Base-by-base conservation (phyloP, 2,329 filamentous ascomycete species). In the Alternaria sp. region DNA sequence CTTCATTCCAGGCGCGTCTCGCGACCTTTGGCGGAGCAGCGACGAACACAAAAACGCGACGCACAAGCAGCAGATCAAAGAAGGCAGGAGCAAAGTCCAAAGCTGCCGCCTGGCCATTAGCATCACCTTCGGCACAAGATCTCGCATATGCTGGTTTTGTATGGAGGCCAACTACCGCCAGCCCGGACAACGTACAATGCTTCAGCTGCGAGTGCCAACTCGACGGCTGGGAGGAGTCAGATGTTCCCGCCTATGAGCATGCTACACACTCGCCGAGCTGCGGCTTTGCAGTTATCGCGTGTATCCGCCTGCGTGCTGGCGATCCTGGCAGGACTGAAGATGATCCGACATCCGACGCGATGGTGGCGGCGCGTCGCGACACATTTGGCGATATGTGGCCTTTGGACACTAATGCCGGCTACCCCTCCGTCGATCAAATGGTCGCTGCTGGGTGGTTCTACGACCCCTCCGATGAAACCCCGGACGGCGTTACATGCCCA, bases 361-460 rank as follows among this genome's bases (percentile, higher is more conserved):
- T 98, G 83, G 80, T 88, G 37, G 87, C 90, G 46, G 94, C 94
- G 28, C 86, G 95, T 67, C 88, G 87, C 72, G 87, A 87, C 23
- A 99, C 95, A 0, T 99, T 98, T 78, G 86, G 83, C n/a, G 85
- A 86, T 13, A 84, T 84, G 66, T 99, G 95, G 95, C 93, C 93
- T 0, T 91, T 99, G 69, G 93, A 99, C 45, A 56, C 54, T 24
- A 61, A 48, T 9, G 69, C 62, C 28, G 67, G 66, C 13, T 76
- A 68, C 36, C 74, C 74, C 9, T 61, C 61, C 11, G 63, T 72
- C 0, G 90, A 95, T 67, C 61, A 95, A 88, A 88, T 98, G 81
- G 92, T 92, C 33, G 91, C 94, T 65, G 91, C 92, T 28, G 95
- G 95, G 10, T 99, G 94, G 93, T 93, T 90, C 73, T 97, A 93